Conservation (phyloP, 2,329 filamentous ascomycete genomes). For the Aureobasidium namibiae region DNA sequence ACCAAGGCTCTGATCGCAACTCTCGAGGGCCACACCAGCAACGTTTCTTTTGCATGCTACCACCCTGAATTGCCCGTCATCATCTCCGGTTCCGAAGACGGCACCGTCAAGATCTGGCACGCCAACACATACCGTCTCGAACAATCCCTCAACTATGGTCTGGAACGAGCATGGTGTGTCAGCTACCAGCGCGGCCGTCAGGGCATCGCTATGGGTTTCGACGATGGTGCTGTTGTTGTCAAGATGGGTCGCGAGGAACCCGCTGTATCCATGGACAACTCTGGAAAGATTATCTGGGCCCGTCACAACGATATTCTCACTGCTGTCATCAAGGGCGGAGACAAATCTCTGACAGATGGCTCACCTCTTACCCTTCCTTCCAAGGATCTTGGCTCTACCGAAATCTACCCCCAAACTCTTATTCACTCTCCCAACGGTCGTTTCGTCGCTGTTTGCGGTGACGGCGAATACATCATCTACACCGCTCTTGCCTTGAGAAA, state of each 20-base stretch:
- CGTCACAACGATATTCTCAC: constrained; percentile 92
- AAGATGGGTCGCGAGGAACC: constrained; percentile 97
- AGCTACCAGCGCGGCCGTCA: constrained; percentile 92
- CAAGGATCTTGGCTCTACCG: constrained; percentile 92
- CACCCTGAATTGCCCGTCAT: constrained; percentile 96
- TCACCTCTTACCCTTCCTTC: constrained; percentile 76
- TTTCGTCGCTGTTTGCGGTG: constrained; percentile 83
- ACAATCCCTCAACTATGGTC: constrained; percentile 89
- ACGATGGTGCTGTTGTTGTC: constrained; percentile 94
- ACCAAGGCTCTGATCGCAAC: constrained; percentile 96
- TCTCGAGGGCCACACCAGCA: constrained; percentile 92
- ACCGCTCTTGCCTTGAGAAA: constrained; percentile 94
- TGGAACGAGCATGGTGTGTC: constrained; percentile 97
- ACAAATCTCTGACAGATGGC: constrained; percentile 78
- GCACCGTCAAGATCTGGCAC: constrained; percentile 97
- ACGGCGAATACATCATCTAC: constrained; percentile 98
- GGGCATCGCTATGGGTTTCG: constrained; percentile 90
- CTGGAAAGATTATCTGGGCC: constrained; percentile 94
- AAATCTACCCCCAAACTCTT: constrained; percentile 92
- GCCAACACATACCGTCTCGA: constrained; percentile 95
- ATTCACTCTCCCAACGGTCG: constrained; percentile 93
- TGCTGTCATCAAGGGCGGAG: constrained; percentile 84
- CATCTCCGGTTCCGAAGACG: constrained; percentile 95
- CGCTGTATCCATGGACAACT: constrained; percentile 92
- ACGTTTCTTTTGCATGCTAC: constrained; percentile 96